A percentile compares a stretch with the other conserved stretches of the same genome.
Evolutionary conservation across 495 filamentous ascomycete species (phyloP).

Genomic region (Talaromyces trachyspermus): DNA sequence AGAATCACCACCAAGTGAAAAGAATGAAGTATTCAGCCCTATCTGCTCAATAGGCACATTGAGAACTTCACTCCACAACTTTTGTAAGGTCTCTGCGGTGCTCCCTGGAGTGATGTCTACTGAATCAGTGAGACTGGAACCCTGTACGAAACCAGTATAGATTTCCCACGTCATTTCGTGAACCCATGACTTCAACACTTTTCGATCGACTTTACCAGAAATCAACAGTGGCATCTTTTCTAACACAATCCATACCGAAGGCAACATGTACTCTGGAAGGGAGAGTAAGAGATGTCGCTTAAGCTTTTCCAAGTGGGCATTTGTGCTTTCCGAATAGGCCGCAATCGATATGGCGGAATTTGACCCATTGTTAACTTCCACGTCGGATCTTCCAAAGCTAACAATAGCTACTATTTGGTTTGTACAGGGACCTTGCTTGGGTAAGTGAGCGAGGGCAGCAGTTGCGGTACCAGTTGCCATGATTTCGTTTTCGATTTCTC

Average conservation of each 20-base stretch:
- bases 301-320: neutral
- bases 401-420: conserved; percentile 36
- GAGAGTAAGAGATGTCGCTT: conserved; percentile 10
- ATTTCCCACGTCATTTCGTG: no score
- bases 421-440: conserved; percentile 25
- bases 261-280: conserved; percentile 40
- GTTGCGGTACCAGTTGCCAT: no score
- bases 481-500: conserved; percentile 61
- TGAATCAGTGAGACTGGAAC: no score
- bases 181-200: conserved; percentile 32
- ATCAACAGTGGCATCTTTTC: conserved; percentile 36
- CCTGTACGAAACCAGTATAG: no score
- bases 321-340: conserved; percentile 16
- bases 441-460: no score
- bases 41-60: no score
- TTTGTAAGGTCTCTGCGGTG: no score
- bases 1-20: no score
- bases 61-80: no score
- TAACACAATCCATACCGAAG: conserved; percentile 39
- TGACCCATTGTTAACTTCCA: conserved; percentile 17
- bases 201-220: conserved; percentile 46
- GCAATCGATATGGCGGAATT: conserved; percentile 18
- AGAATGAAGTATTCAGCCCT: no score
- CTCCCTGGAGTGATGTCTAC: no score
- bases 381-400: conserved; percentile 31